phyloP scores from a whole-genome alignment of 495 filamentous ascomycete genomes.

The Aspergillus steynii region DNA sequence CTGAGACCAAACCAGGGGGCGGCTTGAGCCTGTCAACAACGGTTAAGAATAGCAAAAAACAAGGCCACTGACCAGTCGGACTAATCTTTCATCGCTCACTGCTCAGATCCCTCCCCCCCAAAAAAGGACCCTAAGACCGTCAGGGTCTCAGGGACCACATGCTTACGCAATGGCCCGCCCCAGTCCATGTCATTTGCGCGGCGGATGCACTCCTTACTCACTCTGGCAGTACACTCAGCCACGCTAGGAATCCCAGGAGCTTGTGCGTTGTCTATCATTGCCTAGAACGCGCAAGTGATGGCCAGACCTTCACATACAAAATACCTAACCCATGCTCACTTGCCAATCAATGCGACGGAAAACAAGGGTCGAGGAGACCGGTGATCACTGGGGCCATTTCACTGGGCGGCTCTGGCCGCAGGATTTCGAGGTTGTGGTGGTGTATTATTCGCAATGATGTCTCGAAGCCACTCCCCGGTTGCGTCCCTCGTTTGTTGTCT shows the following conservation, averaged over 20 bases:
- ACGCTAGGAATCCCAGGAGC: background rate
- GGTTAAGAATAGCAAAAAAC: constrained; percentile 4
- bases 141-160: constrained; percentile 7
- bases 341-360: background rate
- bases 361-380: background rate
- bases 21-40: background rate
- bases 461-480: background rate
- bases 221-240: background rate
- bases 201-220: background rate
- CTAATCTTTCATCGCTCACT: background rate
- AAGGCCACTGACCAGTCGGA: background rate
- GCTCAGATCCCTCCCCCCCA: background rate
- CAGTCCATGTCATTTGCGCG: background rate
- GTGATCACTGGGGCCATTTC: background rate
- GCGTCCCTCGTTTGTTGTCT: background rate
- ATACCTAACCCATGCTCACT: background rate
- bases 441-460: background rate
- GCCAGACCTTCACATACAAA: background rate
- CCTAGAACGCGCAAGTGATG: background rate
- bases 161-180: constrained; percentile 6
- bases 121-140: background rate
- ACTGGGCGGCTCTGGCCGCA: background rate
- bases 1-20: background rate
- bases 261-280: background rate
- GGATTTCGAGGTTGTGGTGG: background rate